phyloP scores from a whole-genome alignment of 768 basidiomycete species.

The Kwoniella sp. region DNA sequence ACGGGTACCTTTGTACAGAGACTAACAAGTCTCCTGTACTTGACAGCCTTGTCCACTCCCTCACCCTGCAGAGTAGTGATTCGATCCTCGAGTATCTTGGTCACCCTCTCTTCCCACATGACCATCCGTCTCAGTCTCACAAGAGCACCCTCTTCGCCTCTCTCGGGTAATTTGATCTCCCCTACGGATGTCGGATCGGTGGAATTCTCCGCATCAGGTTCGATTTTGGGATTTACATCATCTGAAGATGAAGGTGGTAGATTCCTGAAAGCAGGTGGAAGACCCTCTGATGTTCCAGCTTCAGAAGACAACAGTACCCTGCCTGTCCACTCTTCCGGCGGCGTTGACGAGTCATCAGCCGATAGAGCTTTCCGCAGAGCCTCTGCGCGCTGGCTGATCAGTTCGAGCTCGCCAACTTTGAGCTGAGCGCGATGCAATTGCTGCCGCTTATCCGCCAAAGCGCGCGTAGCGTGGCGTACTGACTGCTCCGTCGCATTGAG shows the following conservation, averaged over 20 bases:
- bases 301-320: slow-evolving; percentile 61
- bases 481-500: slow-evolving; percentile 86
- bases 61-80: slow-evolving; percentile 73
- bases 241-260: slow-evolving; percentile 1
- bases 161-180: slow-evolving; percentile 31
- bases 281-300: not conserved
- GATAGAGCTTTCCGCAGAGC: slow-evolving; percentile 87
- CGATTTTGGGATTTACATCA: not conserved
- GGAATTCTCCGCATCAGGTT: slow-evolving; percentile 32
- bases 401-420: slow-evolving; percentile 75
- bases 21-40: slow-evolving; percentile 88
- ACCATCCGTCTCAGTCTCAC: slow-evolving; percentile 74
- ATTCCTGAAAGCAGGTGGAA: slow-evolving; percentile 70
- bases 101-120: slow-evolving; percentile 79
- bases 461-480: slow-evolving; percentile 83
- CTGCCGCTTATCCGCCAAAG: slow-evolving; percentile 85
- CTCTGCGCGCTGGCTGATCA: slow-evolving; percentile 73
- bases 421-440: slow-evolving; percentile 76
- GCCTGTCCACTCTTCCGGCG: slow-evolving; percentile 67
- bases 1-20: slow-evolving; percentile 82
- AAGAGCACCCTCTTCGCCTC: slow-evolving; percentile 67
- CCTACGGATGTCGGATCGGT: slow-evolving; percentile 58
- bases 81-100: slow-evolving; percentile 70
- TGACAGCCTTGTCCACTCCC: slow-evolving; percentile 83
- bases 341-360: not conserved